Percentiles rank a stretch among this genome's conserved stretches.
Conservation (phyloP, 306 rosid species). For the Senna siamea region DNA sequence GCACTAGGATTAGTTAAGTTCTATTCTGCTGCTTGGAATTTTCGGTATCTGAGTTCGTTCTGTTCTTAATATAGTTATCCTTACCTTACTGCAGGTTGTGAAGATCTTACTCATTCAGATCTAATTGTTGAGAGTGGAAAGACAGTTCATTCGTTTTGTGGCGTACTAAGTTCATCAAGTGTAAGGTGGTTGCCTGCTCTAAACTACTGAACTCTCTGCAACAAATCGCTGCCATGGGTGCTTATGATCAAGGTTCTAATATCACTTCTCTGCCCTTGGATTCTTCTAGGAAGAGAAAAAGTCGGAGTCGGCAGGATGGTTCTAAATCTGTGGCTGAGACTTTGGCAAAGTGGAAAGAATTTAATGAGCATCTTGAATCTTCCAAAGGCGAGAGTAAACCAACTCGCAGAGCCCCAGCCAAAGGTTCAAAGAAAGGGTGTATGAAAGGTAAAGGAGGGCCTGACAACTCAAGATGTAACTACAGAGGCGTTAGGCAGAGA, state of each 20-base stretch:
- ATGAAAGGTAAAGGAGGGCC: constrained; percentile 99
- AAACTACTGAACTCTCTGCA: background rate
- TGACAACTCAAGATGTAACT: constrained; percentile 67
- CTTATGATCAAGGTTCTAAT: constrained; percentile 44
- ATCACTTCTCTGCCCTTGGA: constrained; percentile 41
- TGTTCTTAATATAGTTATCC: background rate
- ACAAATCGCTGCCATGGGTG: constrained; percentile 51
- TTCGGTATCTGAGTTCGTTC: background rate
- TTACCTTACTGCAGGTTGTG: constrained; percentile 43
- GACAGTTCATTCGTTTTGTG: constrained; percentile 13
- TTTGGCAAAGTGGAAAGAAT: constrained; percentile 74
- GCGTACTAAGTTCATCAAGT: background rate
- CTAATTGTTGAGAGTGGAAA: constrained; percentile 19
- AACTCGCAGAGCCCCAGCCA: constrained; percentile 65
- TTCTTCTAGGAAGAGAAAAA: constrained; percentile 74
- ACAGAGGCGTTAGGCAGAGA: constrained; percentile 96
- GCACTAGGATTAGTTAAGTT: background rate
- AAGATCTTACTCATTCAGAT: background rate
- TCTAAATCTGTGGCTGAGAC: constrained; percentile 65
- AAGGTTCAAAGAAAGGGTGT: constrained; percentile 98
- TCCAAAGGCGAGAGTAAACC: constrained; percentile 40
- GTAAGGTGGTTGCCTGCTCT: constrained; percentile 25
- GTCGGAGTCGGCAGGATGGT: constrained; percentile 65
- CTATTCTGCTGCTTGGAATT: constrained; percentile 1
- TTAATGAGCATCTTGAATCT: constrained; percentile 47